Base-by-base conservation (phyloP, 495 filamentous ascomycete genomes). In the Tuber melanosporum region DNA sequence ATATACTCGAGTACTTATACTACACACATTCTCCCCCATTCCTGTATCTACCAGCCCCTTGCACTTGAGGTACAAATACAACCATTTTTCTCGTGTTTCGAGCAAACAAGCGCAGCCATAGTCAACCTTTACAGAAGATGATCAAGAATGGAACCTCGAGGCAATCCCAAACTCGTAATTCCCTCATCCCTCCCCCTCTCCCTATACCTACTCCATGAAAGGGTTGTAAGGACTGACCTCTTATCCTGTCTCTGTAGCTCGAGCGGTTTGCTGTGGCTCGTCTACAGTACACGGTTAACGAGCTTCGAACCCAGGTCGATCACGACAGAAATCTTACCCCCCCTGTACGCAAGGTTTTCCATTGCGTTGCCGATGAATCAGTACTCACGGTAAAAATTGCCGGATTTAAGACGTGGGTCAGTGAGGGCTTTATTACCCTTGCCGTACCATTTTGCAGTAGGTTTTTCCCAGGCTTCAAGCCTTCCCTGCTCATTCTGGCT, bases 301-400 rank as follows among this genome's bases (percentile, higher is more conserved):
- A 88, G 84, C 85, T 88, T 5, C 75, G 82, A 66, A 82, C 80
- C 4, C 72, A 83, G 49, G 83, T 83, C 71, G 81, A 83, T 66
- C 75, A 73, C 19, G 81, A 78, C 71, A 78, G 82, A 42, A 80
- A 74, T 20, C 71, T 79, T 47, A 42, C 72, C 6, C 74, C 83
- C 7, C 83, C 89, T 43, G 85, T 85, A 70, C 86, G 89, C 82
- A 91, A 91, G 85, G 85, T 90, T 83, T 91, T 91, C 84, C 90
- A 91, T 85, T 92, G 91, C 86, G 89, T 92, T 81, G 88, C 91
- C 83, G 91, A 93, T 84, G 91, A 92, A 81, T 91, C 89, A 73
- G 91, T 90, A 46, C 83, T 92, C 79, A 88, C 90, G 42, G 90
- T 89, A 76, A 90, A 90, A 72, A 91, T 92, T 82, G 90, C 88